Conservation (phyloP, 176 grass and related monocot species). For the Triticum dicoccoides region DNA sequence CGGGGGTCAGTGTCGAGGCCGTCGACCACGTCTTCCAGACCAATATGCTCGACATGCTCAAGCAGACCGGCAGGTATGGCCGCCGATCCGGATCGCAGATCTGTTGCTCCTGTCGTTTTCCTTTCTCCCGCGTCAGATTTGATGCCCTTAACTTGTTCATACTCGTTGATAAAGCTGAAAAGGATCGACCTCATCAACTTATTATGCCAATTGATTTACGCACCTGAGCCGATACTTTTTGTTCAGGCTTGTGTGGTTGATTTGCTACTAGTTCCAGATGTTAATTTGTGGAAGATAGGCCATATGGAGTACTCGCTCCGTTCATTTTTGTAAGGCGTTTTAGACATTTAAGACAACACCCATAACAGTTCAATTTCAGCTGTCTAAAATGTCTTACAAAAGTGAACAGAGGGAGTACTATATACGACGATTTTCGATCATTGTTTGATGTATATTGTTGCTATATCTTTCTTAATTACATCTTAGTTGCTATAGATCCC, state of each 20-base stretch:
- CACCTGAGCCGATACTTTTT: neutral
- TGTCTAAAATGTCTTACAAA: no score
- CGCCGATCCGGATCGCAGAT: neutral
- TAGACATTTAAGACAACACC: no score
- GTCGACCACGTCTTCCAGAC: constrained; percentile 98
- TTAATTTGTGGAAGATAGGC: neutral
- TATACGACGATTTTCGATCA: neutral
- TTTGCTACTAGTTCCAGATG: neutral
- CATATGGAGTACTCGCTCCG: no score
- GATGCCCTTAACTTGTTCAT: neutral
- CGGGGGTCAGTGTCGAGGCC: constrained; percentile 90
- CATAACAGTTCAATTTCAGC: no score
- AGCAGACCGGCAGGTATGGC: constrained; percentile 84
- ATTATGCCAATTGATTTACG: neutral
- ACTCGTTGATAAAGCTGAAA: neutral
- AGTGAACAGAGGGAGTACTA: no score
- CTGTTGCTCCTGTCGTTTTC: neutral
- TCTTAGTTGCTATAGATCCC: neutral
- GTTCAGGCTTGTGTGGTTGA: neutral
- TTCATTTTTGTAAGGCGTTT: no score
- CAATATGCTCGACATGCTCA: constrained; percentile 99
- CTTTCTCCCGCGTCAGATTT: neutral
- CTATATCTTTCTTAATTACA: neutral
- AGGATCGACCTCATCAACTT: neutral
- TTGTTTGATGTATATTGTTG: neutral